Conservation (phyloP, 108 stramenopile genomes). For the Cyclotella sp. region DNA sequence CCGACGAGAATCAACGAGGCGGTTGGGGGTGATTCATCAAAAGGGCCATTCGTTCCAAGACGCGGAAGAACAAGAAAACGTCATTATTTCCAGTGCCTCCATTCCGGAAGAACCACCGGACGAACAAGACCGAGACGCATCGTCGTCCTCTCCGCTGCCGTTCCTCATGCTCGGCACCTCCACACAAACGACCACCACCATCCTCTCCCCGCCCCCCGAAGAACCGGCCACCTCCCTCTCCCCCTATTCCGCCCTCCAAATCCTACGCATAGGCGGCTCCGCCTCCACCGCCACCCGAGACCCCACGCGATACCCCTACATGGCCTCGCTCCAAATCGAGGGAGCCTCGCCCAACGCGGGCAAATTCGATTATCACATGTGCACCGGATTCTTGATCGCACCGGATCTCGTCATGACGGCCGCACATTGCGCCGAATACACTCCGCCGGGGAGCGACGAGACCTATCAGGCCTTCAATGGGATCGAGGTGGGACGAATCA, state of each 20-base stretch:
- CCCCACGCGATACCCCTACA: constrained; percentile 42
- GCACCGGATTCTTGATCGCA: constrained; percentile 60
- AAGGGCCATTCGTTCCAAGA: constrained; percentile 15
- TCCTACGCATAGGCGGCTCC: constrained; percentile 12
- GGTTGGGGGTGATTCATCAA: constrained; percentile 3
- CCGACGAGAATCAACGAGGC: background rate
- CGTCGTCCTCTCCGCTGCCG: background rate
- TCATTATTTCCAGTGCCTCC: background rate
- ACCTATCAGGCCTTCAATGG: constrained; percentile 45
- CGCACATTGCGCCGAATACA: constrained; percentile 59
- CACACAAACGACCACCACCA: background rate
- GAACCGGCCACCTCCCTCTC: constrained; percentile 18
- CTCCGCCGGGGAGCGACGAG: constrained; percentile 27
- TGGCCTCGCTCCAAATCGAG: constrained; percentile 55
- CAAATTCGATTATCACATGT: constrained; percentile 49
- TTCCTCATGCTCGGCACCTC: constrained; percentile 9
- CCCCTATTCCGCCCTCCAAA: background rate
- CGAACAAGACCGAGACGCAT: background rate
- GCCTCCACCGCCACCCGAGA: background rate
- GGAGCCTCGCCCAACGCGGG: constrained; percentile 20
- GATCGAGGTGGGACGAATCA: constrained; percentile 40
- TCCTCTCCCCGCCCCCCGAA: background rate
- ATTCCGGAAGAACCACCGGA: background rate
- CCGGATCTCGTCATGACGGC: constrained; percentile 59
- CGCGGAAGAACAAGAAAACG: background rate